These are phyloP conservation scores for Linum lewisii DNA, from an alignment of 345 rosid species.

Conservation along the genomic window DNA sequence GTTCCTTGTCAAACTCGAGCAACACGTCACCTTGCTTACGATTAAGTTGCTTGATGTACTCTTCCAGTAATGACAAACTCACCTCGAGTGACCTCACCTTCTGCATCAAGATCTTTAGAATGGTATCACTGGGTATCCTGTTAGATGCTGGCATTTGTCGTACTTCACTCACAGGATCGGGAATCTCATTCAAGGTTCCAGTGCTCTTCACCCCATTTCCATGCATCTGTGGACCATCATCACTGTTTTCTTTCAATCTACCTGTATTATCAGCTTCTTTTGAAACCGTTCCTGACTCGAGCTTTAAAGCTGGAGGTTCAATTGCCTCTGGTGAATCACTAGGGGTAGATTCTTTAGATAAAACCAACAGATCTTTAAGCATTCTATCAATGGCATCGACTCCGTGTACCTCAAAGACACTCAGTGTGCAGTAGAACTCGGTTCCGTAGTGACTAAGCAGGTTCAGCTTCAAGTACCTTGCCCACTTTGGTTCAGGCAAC, in stretches of 20 bases:
- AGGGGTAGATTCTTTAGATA: conserved; percentile 31
- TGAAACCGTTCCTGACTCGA: conserved; percentile 23
- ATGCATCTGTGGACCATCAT: conserved; percentile 23
- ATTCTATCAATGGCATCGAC: conserved; percentile 86
- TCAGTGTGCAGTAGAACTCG: conserved; percentile 85
- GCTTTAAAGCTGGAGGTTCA: conserved; percentile 17
- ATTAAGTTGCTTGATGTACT: conserved; percentile 55
- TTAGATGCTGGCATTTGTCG: conserved; percentile 49
- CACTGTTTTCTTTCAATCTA: conserved; percentile 19
- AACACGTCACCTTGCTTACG: conserved; percentile 40
- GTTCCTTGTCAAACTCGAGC: conserved; percentile 51
- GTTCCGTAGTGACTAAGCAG: conserved; percentile 82
- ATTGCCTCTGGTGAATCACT: conserved; percentile 26
- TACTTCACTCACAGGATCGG: conserved; percentile 50
- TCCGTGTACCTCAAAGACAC: conserved; percentile 74
- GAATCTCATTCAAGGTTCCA: conserved; percentile 20
- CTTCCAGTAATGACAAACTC: conserved; percentile 65
- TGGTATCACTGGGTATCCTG: conserved; percentile 55
- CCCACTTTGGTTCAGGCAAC: conserved; percentile 81
- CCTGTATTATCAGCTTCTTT: conserved; percentile 14
- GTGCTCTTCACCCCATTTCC: conserved; percentile 25
- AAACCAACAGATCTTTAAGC: conserved; percentile 84
- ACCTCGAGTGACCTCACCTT: conserved; percentile 69
- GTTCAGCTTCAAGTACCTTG: conserved; percentile 69
- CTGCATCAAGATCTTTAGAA: conserved; percentile 84